Evolutionary conservation across 306 rosid species (phyloP), one percentile per base, ranked within the genome.

Genomic region (Adenanthera pavonina): DNA sequence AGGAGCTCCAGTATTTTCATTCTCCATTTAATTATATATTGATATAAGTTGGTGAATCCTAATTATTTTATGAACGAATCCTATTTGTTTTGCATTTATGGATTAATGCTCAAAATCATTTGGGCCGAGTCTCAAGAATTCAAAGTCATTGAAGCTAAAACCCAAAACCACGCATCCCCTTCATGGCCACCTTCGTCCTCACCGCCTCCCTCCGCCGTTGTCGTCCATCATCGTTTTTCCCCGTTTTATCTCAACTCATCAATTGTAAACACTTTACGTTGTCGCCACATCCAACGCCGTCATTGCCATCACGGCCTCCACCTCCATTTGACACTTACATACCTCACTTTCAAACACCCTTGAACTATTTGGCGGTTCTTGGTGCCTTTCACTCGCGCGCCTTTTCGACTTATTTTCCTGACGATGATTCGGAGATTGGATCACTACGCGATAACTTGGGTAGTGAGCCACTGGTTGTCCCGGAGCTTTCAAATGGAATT

Each of bases 141-240:
- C 30, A 25, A 25, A 1, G 30, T 25, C 30, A 25, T 25, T 25
- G 30, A 25, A 25, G 30, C 30, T 25, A 25, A 25, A 25, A 25
- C 30, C 30, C 30, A 44, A 20, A 4, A 14, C 8, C 76, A 15
- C 84, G 76, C 61, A 30, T 13, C 2, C 0, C 38, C 48, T 5
- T 68, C 41, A 94, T 94, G 98, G 97, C 92, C 43, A 78, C 85
- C 82, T 81, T 82, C 61, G 86, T 61, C 80, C 82, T 88, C 74
- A 79, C 82, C 3, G 51, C 62, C 54, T 83, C 53, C 76, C 81
- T 93, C 59, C 92, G 90, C 19, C 97, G 91, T 36, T 78, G 85
- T 35, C 88, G 85, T 41, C 80, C 80, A 0, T 80, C 84, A 1
- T 74, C 78, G 44, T 47, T 15, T 14, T 48, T 25, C 7, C 62